Evolutionary conservation across 2,329 filamentous ascomycete genomes (phyloP), one percentile per base, ranked within the genome.

Genomic region (Bisporella sp.): DNA sequence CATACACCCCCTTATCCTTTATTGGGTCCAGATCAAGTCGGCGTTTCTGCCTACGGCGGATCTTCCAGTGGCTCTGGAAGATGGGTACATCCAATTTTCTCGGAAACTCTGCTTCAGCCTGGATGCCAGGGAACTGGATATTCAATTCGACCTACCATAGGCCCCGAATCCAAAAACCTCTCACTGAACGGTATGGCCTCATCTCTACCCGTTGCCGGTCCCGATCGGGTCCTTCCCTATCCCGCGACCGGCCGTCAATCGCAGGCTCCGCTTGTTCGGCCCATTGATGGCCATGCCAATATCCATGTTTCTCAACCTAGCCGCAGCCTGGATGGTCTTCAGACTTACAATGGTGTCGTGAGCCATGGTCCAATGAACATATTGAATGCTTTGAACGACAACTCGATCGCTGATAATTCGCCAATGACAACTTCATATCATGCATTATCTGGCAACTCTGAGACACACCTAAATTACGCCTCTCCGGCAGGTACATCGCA

Each of bases 141-240:
- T 44, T 47, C 55, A 45, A 41, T 55, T 32, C 61, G 57, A 30
- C 45, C 54, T 12, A 51, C 51, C 8, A 51, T 50, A 44, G 59
- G 53, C 45, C 51, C 54, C 1, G 60, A 61, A 28, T 40, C 49
- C 1, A 62, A 57, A 48, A 47, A 31, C 41, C 47, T 54, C 6
- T 53, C 53, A 1, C 12, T 59, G n/a, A 47, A 43, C 29, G 41
- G 46, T 12, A 45, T 57, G 40, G 33, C 33, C 8, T 54, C 62
- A 6, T 58, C 58, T 8, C 40, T 48, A 5, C 46, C 59, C 4
- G 33, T 51, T 29, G 42, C 40, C n/a, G 57, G 53, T 35, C 53
- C 52, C 9, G 62, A 63, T 50, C 62, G 62, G 4, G 31, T 63
- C 9, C 55, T 63, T 28, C 62, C 62, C 45, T 45, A 53, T 39